Conservation (phyloP, 768 basidiomycete species). For the Leccinum disarticulatum region DNA sequence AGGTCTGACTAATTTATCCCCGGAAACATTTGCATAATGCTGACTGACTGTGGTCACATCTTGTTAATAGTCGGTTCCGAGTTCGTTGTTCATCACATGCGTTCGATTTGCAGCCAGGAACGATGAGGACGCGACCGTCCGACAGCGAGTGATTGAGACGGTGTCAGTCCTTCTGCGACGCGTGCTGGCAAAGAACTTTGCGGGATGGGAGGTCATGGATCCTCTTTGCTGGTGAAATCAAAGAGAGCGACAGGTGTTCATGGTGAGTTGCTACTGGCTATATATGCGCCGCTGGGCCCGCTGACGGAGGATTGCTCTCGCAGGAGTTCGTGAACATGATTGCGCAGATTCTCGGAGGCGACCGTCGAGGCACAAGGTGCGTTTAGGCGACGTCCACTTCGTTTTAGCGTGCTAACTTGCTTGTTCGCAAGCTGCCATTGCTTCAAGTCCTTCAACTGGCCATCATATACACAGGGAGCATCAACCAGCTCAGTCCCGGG, state of each 20-base stretch:
- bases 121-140: slow-evolving; percentile 17
- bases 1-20: slow-evolving; percentile 39
- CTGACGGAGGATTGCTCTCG: neutral
- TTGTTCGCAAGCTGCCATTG: slow-evolving; percentile 39
- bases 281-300: neutral
- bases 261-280: slow-evolving; percentile 31
- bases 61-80: slow-evolving; percentile 50
- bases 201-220: slow-evolving; percentile 76
- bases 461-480: slow-evolving; percentile 56
- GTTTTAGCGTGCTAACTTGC: neutral
- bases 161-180: slow-evolving; percentile 46
- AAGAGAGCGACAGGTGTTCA: slow-evolving; percentile 59
- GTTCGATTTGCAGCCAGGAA: slow-evolving; percentile 38
- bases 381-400: neutral
- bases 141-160: slow-evolving; percentile 49
- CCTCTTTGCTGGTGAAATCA: slow-evolving; percentile 59
- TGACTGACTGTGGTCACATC: slow-evolving; percentile 7
- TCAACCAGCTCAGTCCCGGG: slow-evolving; percentile 65
- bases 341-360: slow-evolving; percentile 46
- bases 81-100: slow-evolving; percentile 47
- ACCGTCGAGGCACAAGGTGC: slow-evolving; percentile 35
- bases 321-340: slow-evolving; percentile 54
- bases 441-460: slow-evolving; percentile 59
- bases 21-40: no score
- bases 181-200: slow-evolving; percentile 54